phyloP scores from a whole-genome alignment of 2,329 filamentous ascomycete species.

The Plectosphaerella cucumerina region DNA sequence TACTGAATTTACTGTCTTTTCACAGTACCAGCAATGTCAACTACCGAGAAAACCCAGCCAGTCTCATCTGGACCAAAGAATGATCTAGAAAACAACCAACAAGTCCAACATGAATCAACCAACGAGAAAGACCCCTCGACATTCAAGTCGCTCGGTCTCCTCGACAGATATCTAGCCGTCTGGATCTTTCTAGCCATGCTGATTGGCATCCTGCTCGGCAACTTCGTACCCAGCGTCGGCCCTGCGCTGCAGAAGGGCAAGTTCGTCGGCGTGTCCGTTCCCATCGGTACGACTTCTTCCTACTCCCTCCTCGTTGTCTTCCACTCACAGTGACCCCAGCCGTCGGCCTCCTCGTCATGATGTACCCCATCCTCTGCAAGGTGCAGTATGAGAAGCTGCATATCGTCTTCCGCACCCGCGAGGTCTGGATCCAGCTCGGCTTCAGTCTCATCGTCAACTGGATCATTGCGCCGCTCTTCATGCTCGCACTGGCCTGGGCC shows the following conservation, averaged over 20 bases:
- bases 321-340: slow-evolving; percentile 37
- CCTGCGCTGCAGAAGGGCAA: slow-evolving; percentile 63
- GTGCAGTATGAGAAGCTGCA: slow-evolving; percentile 75
- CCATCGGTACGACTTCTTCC: slow-evolving; percentile 46
- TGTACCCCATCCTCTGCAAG: slow-evolving; percentile 91
- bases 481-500: slow-evolving; percentile 64
- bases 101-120: not conserved
- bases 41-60: not conserved
- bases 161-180: slow-evolving; percentile 61
- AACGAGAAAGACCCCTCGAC: slow-evolving; percentile 27
- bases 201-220: slow-evolving; percentile 70
- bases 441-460: slow-evolving; percentile 79
- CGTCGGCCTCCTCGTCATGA: slow-evolving; percentile 81
- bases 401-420: slow-evolving; percentile 53
- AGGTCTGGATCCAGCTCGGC: slow-evolving; percentile 72
- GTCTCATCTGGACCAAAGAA: not conserved
- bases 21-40: not conserved
- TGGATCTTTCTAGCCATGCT: slow-evolving; percentile 80
- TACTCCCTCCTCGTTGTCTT: not conserved
- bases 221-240: slow-evolving; percentile 63
- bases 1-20: not conserved
- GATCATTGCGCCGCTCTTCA: slow-evolving; percentile 76
- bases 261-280: slow-evolving; percentile 66
- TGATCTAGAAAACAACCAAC: slow-evolving; percentile 10
- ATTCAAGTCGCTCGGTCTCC: slow-evolving; percentile 51